A percentile compares a stretch with the other conserved stretches of the same genome.
These are phyloP conservation scores for Rostrohypoxylon terebratum DNA, from an alignment of 495 filamentous ascomycete species.

Conservation along the genomic window DNA sequence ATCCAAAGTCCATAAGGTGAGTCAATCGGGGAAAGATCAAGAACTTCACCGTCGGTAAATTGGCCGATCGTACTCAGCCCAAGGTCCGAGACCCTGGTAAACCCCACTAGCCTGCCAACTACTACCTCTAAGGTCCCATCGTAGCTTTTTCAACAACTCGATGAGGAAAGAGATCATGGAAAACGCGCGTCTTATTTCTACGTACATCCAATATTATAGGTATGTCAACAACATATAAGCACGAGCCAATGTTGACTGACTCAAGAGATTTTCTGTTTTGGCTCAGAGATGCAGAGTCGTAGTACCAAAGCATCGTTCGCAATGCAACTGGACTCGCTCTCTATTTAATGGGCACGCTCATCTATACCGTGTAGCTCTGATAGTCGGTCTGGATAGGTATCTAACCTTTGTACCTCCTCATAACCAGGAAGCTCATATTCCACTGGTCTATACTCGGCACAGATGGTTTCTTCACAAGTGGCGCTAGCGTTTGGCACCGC, in stretches of 20 bases:
- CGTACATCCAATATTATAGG: not conserved
- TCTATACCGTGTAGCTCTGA: not conserved
- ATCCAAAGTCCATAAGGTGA: not conserved
- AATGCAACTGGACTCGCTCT: not conserved
- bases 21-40: not conserved
- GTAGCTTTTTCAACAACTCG: not conserved
- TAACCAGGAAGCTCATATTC: not conserved
- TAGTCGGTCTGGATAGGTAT: not conserved
- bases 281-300: not conserved
- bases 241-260: not conserved
- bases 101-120: constrained; percentile 1
- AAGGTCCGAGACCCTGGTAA: not conserved
- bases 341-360: not conserved
- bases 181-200: constrained; percentile 19
- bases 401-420: not conserved
- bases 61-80: not conserved
- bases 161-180: constrained; percentile 10
- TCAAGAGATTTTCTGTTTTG: not conserved
- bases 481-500: constrained; percentile 23
- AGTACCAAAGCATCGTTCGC: not conserved
- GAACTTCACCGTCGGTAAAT: not conserved
- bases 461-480: not conserved
- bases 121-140: constrained; percentile 18
- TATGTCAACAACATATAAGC: not conserved
- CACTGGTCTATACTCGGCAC: not conserved